Evolutionary conservation across 805 yeast genomes (phyloP).

Genomic region (Schwanniomyces sp.): DNA sequence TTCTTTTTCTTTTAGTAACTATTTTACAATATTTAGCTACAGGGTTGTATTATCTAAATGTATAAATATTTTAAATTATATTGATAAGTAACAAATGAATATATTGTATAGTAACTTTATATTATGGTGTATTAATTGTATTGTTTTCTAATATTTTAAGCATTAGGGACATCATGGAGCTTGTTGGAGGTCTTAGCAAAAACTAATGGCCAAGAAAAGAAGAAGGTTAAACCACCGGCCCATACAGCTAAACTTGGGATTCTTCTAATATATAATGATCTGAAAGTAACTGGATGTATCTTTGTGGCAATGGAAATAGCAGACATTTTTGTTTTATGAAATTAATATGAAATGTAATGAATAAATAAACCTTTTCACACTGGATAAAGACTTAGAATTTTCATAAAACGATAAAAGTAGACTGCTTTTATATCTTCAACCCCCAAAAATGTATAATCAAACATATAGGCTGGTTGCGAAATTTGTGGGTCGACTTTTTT

Average conservation of each 20-base stretch:
- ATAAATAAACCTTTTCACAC: background rate
- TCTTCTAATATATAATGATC: conserved; percentile 24
- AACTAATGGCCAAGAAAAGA: conserved; percentile 40
- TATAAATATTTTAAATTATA: no score
- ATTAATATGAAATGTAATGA: background rate
- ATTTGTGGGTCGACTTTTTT: background rate
- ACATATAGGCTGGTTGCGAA: background rate
- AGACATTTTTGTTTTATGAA: background rate
- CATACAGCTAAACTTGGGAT: conserved; percentile 28
- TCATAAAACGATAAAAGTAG: background rate
- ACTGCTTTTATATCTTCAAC: background rate
- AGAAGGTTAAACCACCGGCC: conserved; percentile 27
- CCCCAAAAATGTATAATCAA: background rate
- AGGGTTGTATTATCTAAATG: no score
- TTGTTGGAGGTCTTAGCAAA: conserved; percentile 22
- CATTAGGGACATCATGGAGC: conserved; percentile 23
- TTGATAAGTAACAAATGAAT: no score
- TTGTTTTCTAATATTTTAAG: no score
- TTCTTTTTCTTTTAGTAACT: no score
- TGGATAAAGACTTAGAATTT: background rate
- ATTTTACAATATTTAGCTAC: no score
- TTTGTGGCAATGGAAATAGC: background rate
- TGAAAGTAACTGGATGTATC: conserved; percentile 16
- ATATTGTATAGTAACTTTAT: no score
- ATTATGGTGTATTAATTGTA: no score